Base-by-base conservation (phyloP, 78 protist genomes). In the Dictyostelium purpureum region DNA sequence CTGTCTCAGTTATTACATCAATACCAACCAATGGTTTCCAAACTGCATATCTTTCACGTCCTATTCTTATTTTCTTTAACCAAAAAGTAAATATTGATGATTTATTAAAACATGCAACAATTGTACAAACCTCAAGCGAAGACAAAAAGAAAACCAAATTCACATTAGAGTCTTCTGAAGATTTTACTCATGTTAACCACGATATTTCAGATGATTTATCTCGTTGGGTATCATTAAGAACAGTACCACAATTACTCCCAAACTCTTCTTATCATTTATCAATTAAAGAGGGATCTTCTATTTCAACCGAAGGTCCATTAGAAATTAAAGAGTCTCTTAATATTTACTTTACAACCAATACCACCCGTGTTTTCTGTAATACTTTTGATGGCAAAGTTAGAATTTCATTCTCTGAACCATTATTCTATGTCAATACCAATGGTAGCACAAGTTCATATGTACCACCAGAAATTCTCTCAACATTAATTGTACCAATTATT, bases 71-170 rank as follows among this genome's bases (percentile, higher is more conserved):
- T 0, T 19, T 28, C 31, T 85, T 85, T 66, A 85, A 85, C 40
- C 92, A 85, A 59, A 56, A 45, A n/a, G 63, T 85, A 11, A 51
- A 85, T 35, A 43, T 14, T 18, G 75, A 40, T 28, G 45, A 69
- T 18, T 35, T 85, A 40, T n/a, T 73, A n/a, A 85, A 73, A n/a
- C 40, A 56, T 24, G 26, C 45, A 2, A 3, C 37, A 24, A 75
- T 56, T 21, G 7, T 0, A 6, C 56, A 21, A 28, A 45, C 61
- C 19, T 4, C 3, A n/a, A 61, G n/a, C n/a, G 2, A 11, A 11
- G 73, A 45, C 10, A 59, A 28, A 28, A 85, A 85, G 82, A 85
- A 85, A 69, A 82, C 59, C 52, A 85, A 85, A 66, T 38, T 51
- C 14, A 24, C 14, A 0, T 37, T 85, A 21, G 92, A 85, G 26